Evolutionary conservation across 345 rosid species (phyloP), one percentile per base, ranked within the genome.

Genomic region (Toxicodendron radicans): DNA sequence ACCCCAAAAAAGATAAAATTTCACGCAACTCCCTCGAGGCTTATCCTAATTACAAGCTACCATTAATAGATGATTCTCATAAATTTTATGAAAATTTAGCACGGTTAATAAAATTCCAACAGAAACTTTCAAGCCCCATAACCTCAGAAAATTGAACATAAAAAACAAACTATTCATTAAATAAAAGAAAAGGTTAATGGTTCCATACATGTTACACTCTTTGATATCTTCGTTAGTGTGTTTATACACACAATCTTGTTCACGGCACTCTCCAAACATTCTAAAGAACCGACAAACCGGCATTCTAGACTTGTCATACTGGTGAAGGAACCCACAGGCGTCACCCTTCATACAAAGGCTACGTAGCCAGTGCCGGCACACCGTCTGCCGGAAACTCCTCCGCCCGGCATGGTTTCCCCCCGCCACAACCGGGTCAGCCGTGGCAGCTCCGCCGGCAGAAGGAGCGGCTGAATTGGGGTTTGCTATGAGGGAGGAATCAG

Each of bases 301-400:
- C 99, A 96, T 96, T 53, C 99, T 86, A 64, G 99, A 85, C 84
- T 96, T 96, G 33, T 96, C 99, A 76, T 85, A 96, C 88, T 93
- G 98, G 57, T 96, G 99, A 14, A 96, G 97, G 82, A 96, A 96
- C 51, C 97, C 98, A 73, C 97, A 96, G 72, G 95, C 97, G 65
- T 96, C 99, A 35, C 99, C 99, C 80, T 96, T 96, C 99, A 93
- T 93, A 75, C 99, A 96, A 41, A 96, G 90, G 73, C 99, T 87
- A 48, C 99, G 90, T 48, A 96, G 93, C 98, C 99, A 96, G 85
- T 96, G 99, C 77, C 97, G 86, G 78, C 99, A 96, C 8, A 96
- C 99, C 18, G 99, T 96, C 83, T 96, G 98, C 56, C 99, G 84
- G 86, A 89, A 96, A 83, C 99, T 96, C 83, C 97, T 66, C 66